Percentiles rank a stretch among this genome's conserved stretches.
phyloP scores from a whole-genome alignment of 2,329 filamentous ascomycete genomes.

The Fonsecaea pedrosoi region DNA sequence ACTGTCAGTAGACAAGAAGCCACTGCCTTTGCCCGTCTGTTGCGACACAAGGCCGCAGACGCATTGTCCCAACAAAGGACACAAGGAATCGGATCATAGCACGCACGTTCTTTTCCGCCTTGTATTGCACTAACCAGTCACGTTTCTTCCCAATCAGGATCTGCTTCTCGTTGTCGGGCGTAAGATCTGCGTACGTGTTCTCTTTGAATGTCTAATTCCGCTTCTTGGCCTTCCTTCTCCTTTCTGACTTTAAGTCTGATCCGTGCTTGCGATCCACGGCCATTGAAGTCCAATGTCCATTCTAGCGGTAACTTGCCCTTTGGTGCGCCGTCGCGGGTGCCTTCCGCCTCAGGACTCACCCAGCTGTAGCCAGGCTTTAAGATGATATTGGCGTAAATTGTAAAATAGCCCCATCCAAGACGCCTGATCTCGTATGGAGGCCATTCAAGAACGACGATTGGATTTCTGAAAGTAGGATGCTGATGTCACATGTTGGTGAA shows the following conservation, averaged over 20 bases:
- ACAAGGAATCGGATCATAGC: not conserved
- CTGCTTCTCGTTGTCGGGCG: slow-evolving; percentile 18
- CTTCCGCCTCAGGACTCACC: slow-evolving; percentile 36
- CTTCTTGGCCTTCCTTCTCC: slow-evolving; percentile 37
- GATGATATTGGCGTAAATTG: slow-evolving; percentile 36
- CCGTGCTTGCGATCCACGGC: slow-evolving; percentile 35
- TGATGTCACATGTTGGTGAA: slow-evolving; percentile 18
- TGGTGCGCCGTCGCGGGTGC: slow-evolving; percentile 31
- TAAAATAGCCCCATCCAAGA: slow-evolving; percentile 38
- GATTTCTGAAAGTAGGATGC: slow-evolving; percentile 38
- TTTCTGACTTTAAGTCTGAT: slow-evolving; percentile 37
- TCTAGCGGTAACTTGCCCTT: slow-evolving; percentile 37
- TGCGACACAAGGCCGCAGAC: not conserved
- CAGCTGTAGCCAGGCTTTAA: slow-evolving; percentile 38
- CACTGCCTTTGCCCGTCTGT: not conserved
- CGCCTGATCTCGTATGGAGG: slow-evolving; percentile 37
- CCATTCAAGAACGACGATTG: slow-evolving; percentile 29
- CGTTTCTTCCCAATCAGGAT: slow-evolving; percentile 9
- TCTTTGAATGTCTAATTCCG: slow-evolving; percentile 31
- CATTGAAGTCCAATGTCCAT: slow-evolving; percentile 38
- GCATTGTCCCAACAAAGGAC: not conserved
- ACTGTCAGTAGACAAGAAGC: not conserved
- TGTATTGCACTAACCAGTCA: not conserved
- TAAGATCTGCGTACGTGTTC: slow-evolving; percentile 30
- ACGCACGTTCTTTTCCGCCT: not conserved